These are phyloP conservation scores for Leccinum fibrillosum DNA, from an alignment of 768 basidiomycete species.

Conservation along the genomic window DNA sequence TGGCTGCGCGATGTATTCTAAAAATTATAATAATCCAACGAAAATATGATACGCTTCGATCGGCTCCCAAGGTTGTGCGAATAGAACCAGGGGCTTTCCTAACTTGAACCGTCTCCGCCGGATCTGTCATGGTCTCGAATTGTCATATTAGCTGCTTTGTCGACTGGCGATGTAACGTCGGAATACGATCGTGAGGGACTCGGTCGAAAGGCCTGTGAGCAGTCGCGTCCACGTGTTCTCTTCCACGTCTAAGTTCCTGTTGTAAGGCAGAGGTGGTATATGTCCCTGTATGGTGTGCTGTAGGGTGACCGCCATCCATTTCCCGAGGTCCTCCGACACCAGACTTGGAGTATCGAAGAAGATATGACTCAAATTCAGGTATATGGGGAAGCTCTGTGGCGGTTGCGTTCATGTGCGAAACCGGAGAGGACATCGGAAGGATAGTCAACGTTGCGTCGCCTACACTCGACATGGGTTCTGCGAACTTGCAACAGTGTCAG, in stretches of 20 bases:
- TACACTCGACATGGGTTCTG: conserved; percentile 16
- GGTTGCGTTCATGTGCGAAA: conserved; percentile 8
- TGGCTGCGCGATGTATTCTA: too few relatives aligned
- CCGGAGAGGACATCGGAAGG: conserved; percentile 13
- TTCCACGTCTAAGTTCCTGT: background rate
- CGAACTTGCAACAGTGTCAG: background rate
- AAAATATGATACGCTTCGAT: too few relatives aligned
- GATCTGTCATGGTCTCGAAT: conserved; percentile 15
- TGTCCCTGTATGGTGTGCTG: background rate
- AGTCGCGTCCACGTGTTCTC: background rate
- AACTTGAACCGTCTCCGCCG: too few relatives aligned
- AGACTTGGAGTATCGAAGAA: conserved; percentile 6
- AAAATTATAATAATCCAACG: too few relatives aligned
- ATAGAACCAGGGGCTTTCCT: too few relatives aligned
- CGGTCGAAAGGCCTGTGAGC: conserved; percentile 1
- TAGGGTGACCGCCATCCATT: conserved; percentile 3
- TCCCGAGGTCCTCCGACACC: conserved; percentile 21
- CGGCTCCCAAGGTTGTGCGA: too few relatives aligned
- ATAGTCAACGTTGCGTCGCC: conserved; percentile 13
- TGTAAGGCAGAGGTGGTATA: background rate
- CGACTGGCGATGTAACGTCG: too few relatives aligned
- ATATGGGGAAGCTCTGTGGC: conserved; percentile 1
- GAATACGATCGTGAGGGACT: background rate
- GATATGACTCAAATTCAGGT: background rate
- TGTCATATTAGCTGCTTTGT: too few relatives aligned